Evolutionary conservation across 805 yeast species (phyloP), one percentile per base, ranked within the genome.

Genomic region (Ogataea methylovora): DNA sequence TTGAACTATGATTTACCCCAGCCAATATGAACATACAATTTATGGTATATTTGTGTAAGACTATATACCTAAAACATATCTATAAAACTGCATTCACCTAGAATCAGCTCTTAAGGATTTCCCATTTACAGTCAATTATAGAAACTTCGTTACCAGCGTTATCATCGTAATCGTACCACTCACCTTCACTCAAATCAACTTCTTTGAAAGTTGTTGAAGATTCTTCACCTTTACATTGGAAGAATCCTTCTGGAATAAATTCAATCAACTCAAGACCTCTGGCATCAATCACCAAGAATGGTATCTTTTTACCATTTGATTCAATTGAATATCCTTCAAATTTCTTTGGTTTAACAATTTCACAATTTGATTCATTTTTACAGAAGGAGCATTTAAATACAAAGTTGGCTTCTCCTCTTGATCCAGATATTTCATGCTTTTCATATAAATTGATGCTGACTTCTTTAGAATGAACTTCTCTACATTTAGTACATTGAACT

Each of bases 131-230:
- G 3, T 84, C 88, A 1, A 83, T 76, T 12, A 92, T 71, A 16
- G 88, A 75, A 14, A 87, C 96, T 56, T 90, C 97, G 28, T 65
- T 73, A 10, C 76, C 73, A 7, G 82, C 79, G 44, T 77, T 73
- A 37, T 92, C 97, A 54, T 92, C 97, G 52, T 88, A 92, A 49
- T 92, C 98, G 52, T 79, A 92, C 88, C 95, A 88, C 52, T 92
- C 97, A 34, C 74, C 77, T 18, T 84, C 95, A 24, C 67, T 71
- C 20, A 87, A 61, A 36, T 82, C 92, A 18, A 86, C 71, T 20
- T 82, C 84, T 5, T 51, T 50, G 49, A 83, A 84, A 2, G 8
- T 14, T 1, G 40, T 28, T 11, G 19, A 16, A 3, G 73, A 54
- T 11, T 72, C 77, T 5, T 59, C 65, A 10, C 84, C 83, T 27